These are phyloP conservation scores for Plenodomus tracheiphilus DNA, from an alignment of 2,329 filamentous ascomycete species.

Conservation along the genomic window DNA sequence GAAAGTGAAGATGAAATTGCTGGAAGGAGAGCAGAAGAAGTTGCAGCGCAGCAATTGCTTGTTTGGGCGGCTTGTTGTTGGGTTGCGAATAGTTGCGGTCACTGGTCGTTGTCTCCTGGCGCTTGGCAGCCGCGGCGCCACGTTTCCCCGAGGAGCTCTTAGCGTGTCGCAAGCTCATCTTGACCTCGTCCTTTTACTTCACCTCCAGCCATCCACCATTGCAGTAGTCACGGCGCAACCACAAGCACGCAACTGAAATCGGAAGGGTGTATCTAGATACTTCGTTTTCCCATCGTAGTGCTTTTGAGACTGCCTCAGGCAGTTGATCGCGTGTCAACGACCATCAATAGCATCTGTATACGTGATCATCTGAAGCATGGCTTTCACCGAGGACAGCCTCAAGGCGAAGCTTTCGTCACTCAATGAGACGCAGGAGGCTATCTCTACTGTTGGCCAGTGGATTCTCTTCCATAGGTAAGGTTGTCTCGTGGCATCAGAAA, in stretches of 20 bases:
- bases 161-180: constrained; percentile 25
- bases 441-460: constrained; percentile 96
- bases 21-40: not conserved
- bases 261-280: constrained; percentile 10
- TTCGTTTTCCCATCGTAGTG: constrained; percentile 1
- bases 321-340: constrained; percentile 25
- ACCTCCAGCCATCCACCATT: constrained; percentile 25
- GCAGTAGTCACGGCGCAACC: constrained; percentile 15
- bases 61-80: constrained; percentile 19
- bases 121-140: constrained; percentile 20
- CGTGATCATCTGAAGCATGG: constrained; percentile 61
- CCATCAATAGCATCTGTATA: constrained; percentile 19
- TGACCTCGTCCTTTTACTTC: constrained; percentile 15
- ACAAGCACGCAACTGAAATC: constrained; percentile 9
- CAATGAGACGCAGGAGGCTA: constrained; percentile 97
- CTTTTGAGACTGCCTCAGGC: not conserved
- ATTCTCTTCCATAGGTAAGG: constrained; percentile 96
- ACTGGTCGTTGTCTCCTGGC: constrained; percentile 16
- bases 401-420: constrained; percentile 91
- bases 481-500: constrained; percentile 5
- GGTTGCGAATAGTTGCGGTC: constrained; percentile 13
- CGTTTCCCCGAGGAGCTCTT: constrained; percentile 24
- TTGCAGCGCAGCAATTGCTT: constrained; percentile 18
- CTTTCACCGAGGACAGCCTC: constrained; percentile 94
- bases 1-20: constrained; percentile 10